Base-by-base conservation (phyloP, 306 rosid species). In the Glycine latifolia region DNA sequence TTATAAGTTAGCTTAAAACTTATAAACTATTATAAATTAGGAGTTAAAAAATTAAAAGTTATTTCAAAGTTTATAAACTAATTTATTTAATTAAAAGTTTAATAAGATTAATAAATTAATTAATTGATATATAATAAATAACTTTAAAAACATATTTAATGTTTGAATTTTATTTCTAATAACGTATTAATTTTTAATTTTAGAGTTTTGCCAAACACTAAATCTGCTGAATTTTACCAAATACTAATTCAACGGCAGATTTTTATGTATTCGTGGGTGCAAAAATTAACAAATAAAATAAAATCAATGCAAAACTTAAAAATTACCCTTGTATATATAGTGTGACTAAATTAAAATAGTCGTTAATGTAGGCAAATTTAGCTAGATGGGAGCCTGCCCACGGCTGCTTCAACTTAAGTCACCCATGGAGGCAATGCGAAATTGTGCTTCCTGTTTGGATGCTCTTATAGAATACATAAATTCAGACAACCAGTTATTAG, bases 371-470 rank as follows among this genome's bases (percentile, higher is more conserved):
- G 99, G 98, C 98, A 3, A 95, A 89, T 78, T 87, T 93, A 50
- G 97, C 97, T 3, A 86, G 91, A 85, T 95, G 99, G 99, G 99
- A 95, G 41, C 98, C 97, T 1, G 88, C 89, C 0, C 98, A 91
- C 9, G 96, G 98, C n/a, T 76, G 83, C 39, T 95, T 95, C 86
- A 88, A 82, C 83, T 95, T 93, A 13, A 77, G 90, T 11, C 99
- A 95, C n/a, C 99, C 98, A 2, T 95, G 98, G 98, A 88, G 84
- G 46, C 92, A 87, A 62, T 91, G 97, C 93, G 99, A 14, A 78
- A 83, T 17, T 90, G 91, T 72, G 98, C 98, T 73, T 89, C 88
- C 4, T 89, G 93, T 81, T 75, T 93, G 3, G 99, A 95, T 77
- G 93, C 97, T 83, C 93, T 93, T 33, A 71, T 91, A 68, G 94